A percentile compares a stretch with the other conserved stretches of the same genome.
Evolutionary conservation across 148 eudicot genomes (phyloP).

Genomic region (Diospyros kaki): DNA sequence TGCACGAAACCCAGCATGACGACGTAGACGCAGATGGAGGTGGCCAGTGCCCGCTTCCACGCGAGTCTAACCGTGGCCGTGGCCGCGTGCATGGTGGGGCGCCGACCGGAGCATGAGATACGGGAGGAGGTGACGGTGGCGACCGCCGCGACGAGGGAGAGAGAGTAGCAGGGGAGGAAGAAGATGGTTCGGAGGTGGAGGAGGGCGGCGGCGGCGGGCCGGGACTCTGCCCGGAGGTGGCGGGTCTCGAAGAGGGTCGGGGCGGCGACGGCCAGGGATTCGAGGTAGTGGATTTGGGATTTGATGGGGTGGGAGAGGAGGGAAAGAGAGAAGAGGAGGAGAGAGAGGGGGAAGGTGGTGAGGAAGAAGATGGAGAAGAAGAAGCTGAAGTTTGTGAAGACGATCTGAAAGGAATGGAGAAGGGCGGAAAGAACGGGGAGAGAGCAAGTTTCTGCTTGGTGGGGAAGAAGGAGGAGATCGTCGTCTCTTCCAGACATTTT

Average conservation of each 20-base stretch:
- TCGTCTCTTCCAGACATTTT: not conserved
- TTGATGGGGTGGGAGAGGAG: slow-evolving; percentile 15
- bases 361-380: slow-evolving; percentile 14
- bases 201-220: slow-evolving; percentile 5
- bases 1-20: not conserved
- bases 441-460: not conserved
- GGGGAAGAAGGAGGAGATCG: not conserved
- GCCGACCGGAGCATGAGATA: not conserved
- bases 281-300: slow-evolving; percentile 14
- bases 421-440: not conserved
- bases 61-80: not conserved
- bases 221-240: slow-evolving; percentile 6
- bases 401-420: slow-evolving; percentile 16
- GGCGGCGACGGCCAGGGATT: slow-evolving; percentile 13
- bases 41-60: slow-evolving; percentile 1
- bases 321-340: slow-evolving; percentile 18
- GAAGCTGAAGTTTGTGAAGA: slow-evolving; percentile 13
- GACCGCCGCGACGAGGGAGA: not conserved
- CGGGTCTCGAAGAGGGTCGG: slow-evolving; percentile 21
- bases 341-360: slow-evolving; percentile 23
- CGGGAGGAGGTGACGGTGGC: not conserved
- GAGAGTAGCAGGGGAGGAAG: slow-evolving; percentile 1
- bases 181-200: slow-evolving; percentile 7
- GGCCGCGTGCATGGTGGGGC: not conserved
- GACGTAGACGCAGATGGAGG: slow-evolving; percentile 1